Evolutionary conservation across 306 rosid species (phyloP).

Genomic region (Vigna nakashimae): DNA sequence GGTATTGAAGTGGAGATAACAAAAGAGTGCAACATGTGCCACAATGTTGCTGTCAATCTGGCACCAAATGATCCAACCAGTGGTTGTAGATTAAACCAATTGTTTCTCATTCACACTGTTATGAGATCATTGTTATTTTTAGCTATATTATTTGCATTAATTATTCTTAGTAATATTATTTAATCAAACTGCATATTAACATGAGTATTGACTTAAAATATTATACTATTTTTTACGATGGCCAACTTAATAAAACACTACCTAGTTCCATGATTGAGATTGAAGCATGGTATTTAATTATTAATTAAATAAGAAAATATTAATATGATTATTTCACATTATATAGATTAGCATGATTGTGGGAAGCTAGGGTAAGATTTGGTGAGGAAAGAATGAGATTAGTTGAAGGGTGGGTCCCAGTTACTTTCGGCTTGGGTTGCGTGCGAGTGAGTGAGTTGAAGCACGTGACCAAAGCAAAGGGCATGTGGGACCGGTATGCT

Average conservation of each 20-base stretch:
- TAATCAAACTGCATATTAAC: too few relatives aligned
- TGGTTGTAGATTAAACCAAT: background rate
- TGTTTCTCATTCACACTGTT: background rate
- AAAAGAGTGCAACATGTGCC: background rate
- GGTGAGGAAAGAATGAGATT: constrained; percentile 43
- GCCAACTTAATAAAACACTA: background rate
- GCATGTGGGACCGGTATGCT: constrained; percentile 10
- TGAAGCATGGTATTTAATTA: too few relatives aligned
- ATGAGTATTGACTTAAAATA: background rate
- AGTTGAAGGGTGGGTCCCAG: constrained; percentile 41
- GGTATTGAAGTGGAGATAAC: background rate
- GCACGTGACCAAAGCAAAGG: constrained; percentile 34
- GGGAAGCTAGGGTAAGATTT: background rate
- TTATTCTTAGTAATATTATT: too few relatives aligned
- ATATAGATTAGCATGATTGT: constrained; percentile 28
- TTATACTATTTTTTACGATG: too few relatives aligned
- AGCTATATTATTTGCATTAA: too few relatives aligned
- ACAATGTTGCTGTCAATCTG: background rate
- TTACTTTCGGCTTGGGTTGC: constrained; percentile 9
- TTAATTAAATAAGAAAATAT: background rate
- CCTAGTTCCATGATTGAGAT: background rate
- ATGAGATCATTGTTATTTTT: too few relatives aligned
- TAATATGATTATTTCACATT: constrained; percentile 43
- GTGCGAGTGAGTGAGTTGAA: constrained; percentile 1
- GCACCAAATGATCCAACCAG: background rate